phyloP scores from a whole-genome alignment of 2,329 filamentous ascomycete genomes.

The Alternaria brassicicola region DNA sequence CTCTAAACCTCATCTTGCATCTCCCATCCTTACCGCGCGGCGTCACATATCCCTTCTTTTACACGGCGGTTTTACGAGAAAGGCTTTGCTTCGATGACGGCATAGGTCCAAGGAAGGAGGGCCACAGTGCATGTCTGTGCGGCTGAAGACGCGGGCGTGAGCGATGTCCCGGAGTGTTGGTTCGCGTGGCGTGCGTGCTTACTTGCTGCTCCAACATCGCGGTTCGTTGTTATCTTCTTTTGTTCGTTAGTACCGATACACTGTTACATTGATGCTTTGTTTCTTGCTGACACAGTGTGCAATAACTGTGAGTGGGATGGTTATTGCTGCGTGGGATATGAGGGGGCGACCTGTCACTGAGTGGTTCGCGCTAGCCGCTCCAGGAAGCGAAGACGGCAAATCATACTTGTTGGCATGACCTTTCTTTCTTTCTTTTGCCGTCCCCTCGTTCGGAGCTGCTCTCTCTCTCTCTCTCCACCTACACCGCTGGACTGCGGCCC shows the following conservation, averaged over 20 bases:
- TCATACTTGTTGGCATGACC: constrained; percentile 5
- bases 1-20: constrained; percentile 9
- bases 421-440: not conserved
- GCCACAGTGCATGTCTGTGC: not conserved
- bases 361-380: constrained; percentile 13
- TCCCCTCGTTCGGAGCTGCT: not conserved
- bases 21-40: constrained; percentile 16
- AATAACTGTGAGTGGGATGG: constrained; percentile 5
- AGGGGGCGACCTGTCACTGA: constrained; percentile 5
- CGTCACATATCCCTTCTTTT: constrained; percentile 18
- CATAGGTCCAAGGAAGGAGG: constrained; percentile 2
- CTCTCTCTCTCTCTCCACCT: not conserved
- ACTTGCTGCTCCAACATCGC: not conserved
- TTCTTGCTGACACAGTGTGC: constrained; percentile 5
- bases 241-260: not conserved
- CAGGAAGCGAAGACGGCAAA: not conserved
- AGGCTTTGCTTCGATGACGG: constrained; percentile 4
- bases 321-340: constrained; percentile 7
- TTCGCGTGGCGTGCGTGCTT: not conserved
- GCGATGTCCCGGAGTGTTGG: constrained; percentile 4
- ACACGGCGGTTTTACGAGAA: constrained; percentile 11
- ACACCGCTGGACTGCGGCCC: constrained; percentile 2
- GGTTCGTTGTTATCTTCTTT: constrained; percentile 5
- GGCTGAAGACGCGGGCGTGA: constrained; percentile 7
- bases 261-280: constrained; percentile 1